Base-by-base conservation (phyloP, 2,329 filamentous ascomycete genomes). In the Beauveria pseudobassiana region DNA sequence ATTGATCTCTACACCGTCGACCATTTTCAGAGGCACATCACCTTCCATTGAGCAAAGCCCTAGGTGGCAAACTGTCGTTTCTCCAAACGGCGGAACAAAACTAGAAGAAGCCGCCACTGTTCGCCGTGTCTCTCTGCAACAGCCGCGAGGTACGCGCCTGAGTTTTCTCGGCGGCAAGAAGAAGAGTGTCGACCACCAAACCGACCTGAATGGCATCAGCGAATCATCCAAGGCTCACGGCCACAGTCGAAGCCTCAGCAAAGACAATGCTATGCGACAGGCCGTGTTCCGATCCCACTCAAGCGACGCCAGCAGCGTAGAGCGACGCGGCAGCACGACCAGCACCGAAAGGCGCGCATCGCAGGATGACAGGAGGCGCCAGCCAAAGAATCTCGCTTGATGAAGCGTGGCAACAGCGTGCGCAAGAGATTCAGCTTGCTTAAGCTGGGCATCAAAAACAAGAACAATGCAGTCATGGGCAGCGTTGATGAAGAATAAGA, bases 341-440 rank as follows among this genome's bases (percentile, higher is more conserved):
- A 69, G 59, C 51, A 55, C 43, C 1, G 59, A 61, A 26, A 48
- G 51, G 18, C 59, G 59, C 16, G 63, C 69, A 6, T 65, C 65
- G 7, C 63, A 65, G 14, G 65, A 67, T 14, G 68, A 69, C 22
- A 65, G 69, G 67, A 70, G 51, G 59, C 68, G 24, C 59, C 61
- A 0, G 67, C 70, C 38, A 71, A 69, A 49, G 78, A 74, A 43
- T 70, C 72, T 30, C 73, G 75, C 4, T 69, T 77, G 43, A 71
- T 74, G 61, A 80, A 80, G 69, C 82, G 83, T 58, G 84, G 62
- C 30, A 50, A 83, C 42, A 88, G 86, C 62, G 83, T 96, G 66
- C 86, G 87, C 75, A 93, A 91, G 77, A 78, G 91, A 69, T 79
- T 96, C 66, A 95, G 90, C 72, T 78, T 92, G 68, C 78, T 96